Evolutionary conservation across 345 rosid genomes (phyloP), one percentile per base, ranked within the genome.

Genomic region (Cardamine resedifolia): DNA sequence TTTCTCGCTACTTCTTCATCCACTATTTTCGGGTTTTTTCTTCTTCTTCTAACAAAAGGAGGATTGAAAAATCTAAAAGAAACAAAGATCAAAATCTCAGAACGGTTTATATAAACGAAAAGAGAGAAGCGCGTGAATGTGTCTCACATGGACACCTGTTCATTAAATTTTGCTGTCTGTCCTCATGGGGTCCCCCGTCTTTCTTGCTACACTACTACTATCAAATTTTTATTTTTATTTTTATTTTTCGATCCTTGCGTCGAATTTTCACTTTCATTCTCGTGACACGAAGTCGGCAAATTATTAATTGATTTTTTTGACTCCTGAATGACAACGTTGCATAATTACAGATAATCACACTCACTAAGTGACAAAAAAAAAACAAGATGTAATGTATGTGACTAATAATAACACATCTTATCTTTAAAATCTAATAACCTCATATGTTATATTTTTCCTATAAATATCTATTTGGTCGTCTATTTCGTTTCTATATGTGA

Each of bases 101-200:
- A 50, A 69, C 44, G 66, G 79, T 68, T 68, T 61, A 44, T 61
- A 23, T n/a, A 60, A 18, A 38, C 2, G 21, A 1, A 6, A 10
- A 68, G 47, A 33, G 58, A 45, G 11, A 23, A 56, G 75, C 70
- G 71, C 65, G 70, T 76, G 68, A 69, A 45, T 28, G 44, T 4
- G 45, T 76, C 64, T 70, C 75, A 63, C 74, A 76, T 70, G 75
- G 75, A 76, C 79, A 76, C 62, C 75, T 76, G 79, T 76, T 70
- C 75, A 28, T 28, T 76, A 7, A 76, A 9, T 76, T 76, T 76
- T 56, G 61, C 44, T 76, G 66, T 63, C 71, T 70, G 70, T 55
- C 45, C 53, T 48, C 8, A 34, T 38, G 18, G 58, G 74, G 74
- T 27, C 79, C 79, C 79, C 79, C 43, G 15, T 23, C 41, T 66